A percentile compares a stretch with the other conserved stretches of the same genome.
phyloP scores from a whole-genome alignment of 2,329 filamentous ascomycete genomes.

The Domatiomyces globalis region DNA sequence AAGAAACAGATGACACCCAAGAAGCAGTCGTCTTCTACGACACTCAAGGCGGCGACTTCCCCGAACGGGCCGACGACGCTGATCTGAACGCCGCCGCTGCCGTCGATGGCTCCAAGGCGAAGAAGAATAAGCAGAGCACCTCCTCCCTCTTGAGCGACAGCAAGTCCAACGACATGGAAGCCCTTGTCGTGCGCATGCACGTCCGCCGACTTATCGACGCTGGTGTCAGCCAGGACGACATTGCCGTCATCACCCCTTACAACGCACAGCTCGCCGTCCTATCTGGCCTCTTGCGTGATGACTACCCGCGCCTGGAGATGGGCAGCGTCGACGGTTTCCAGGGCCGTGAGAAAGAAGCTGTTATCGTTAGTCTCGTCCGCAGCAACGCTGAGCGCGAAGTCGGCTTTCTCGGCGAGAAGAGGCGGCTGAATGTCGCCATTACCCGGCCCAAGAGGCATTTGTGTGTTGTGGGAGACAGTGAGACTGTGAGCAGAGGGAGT shows the following conservation, averaged over 20 bases:
- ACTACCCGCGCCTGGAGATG: slow-evolving; percentile 75
- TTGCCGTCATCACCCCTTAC: slow-evolving; percentile 90
- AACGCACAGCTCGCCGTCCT: slow-evolving; percentile 82
- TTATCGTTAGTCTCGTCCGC: slow-evolving; percentile 83
- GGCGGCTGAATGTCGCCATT: slow-evolving; percentile 92
- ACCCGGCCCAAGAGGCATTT: slow-evolving; percentile 83
- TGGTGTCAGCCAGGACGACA: slow-evolving; percentile 67
- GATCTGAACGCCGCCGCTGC: slow-evolving; percentile 37
- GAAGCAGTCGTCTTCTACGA: slow-evolving; percentile 90
- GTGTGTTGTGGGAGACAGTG: slow-evolving; percentile 83
- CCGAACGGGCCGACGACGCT: slow-evolving; percentile 60
- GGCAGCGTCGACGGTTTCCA: slow-evolving; percentile 96
- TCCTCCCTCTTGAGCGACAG: slow-evolving; percentile 51
- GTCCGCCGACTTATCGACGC: slow-evolving; percentile 61
- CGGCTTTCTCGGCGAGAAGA: slow-evolving; percentile 83
- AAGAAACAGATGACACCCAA: slow-evolving; percentile 69
- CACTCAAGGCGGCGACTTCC: slow-evolving; percentile 86
- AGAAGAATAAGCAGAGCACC: slow-evolving; percentile 21
- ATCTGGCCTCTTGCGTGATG: slow-evolving; percentile 60
- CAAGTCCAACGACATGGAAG: slow-evolving; percentile 88
- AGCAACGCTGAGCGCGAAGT: slow-evolving; percentile 80
- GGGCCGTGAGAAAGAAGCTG: slow-evolving; percentile 89
- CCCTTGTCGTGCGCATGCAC: slow-evolving; percentile 63
- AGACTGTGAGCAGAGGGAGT: slow-evolving; percentile 74
- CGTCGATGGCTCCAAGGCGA: slow-evolving; percentile 19